A percentile compares a stretch with the other conserved stretches of the same genome.
Conservation (phyloP, 2,329 filamentous ascomycete genomes). For the Phialophora expanda region DNA sequence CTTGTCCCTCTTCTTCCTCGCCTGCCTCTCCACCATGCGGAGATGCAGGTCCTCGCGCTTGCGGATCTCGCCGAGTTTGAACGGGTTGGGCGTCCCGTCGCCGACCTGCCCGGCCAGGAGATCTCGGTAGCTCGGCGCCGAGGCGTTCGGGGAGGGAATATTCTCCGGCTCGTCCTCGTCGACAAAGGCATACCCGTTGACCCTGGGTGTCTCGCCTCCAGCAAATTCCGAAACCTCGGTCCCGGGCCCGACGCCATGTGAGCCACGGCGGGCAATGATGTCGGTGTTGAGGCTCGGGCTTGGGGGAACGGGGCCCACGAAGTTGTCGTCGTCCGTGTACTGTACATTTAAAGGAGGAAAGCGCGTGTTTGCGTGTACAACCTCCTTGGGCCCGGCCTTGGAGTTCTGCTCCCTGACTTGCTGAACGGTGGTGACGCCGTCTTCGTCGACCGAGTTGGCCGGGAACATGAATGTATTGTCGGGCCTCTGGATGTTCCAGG, state of each 20-base stretch:
- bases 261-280: slow-evolving; percentile 75
- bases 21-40: slow-evolving; percentile 75
- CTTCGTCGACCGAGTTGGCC: slow-evolving; percentile 55
- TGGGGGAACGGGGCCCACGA: slow-evolving; percentile 64
- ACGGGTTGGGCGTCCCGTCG: slow-evolving; percentile 71
- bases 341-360: slow-evolving; percentile 58
- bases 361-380: slow-evolving; percentile 84
- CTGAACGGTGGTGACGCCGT: slow-evolving; percentile 63
- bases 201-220: slow-evolving; percentile 80
- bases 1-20: slow-evolving; percentile 34
- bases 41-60: slow-evolving; percentile 81
- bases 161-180: slow-evolving; percentile 66
- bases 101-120: slow-evolving; percentile 46
- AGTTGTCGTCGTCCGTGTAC: slow-evolving; percentile 36
- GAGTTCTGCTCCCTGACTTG: slow-evolving; percentile 73
- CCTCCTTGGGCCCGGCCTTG: slow-evolving; percentile 74
- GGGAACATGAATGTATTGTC: slow-evolving; percentile 87
- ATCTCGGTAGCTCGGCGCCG: slow-evolving; percentile 53
- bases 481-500: slow-evolving; percentile 71
- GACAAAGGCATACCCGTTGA: slow-evolving; percentile 94
- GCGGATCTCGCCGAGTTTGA: slow-evolving; percentile 75
- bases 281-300: slow-evolving; percentile 76
- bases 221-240: slow-evolving; percentile 62
- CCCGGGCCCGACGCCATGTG: slow-evolving; percentile 58
- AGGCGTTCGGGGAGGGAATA: slow-evolving; percentile 54